phyloP scores from a whole-genome alignment of 1,284 basidiomycete genomes.

The Irpex rosettiformis region DNA sequence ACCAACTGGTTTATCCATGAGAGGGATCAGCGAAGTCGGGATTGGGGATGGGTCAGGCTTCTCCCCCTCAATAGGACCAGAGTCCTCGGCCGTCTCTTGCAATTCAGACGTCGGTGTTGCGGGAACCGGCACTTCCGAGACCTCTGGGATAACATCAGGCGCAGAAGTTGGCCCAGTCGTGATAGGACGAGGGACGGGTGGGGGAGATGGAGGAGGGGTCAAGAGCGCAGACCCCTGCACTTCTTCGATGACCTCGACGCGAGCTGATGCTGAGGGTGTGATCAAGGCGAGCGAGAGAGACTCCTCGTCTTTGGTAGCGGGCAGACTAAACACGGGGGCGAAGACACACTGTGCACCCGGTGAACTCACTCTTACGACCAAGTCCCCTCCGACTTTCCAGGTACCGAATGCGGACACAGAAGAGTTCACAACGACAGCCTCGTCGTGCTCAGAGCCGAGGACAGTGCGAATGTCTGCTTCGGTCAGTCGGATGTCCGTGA shows the following conservation, averaged over 20 bases:
- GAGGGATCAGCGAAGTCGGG: background rate
- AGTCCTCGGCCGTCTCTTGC: background rate
- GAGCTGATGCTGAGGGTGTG: slow-evolving; percentile 10
- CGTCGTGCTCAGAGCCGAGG: slow-evolving; percentile 1
- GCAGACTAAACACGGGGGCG: slow-evolving; percentile 14
- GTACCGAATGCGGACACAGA: slow-evolving; percentile 12
- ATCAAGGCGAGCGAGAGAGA: slow-evolving; percentile 13
- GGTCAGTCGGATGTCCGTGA: background rate
- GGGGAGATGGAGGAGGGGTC: slow-evolving; percentile 18
- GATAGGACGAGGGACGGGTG: background rate
- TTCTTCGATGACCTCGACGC: slow-evolving; percentile 8
- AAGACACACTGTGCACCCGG: slow-evolving; percentile 18
- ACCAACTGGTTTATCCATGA: background rate
- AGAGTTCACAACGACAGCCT: slow-evolving; percentile 17
- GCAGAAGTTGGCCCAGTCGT: background rate
- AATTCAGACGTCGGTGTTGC: background rate
- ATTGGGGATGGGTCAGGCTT: background rate
- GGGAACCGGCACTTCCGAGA: background rate
- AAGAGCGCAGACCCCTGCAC: slow-evolving; percentile 7
- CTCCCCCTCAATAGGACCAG: background rate
- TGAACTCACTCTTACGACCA: slow-evolving; percentile 10
- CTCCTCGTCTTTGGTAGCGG: slow-evolving; percentile 1
- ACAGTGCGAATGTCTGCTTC: background rate
- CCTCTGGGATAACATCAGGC: slow-evolving; percentile 4
- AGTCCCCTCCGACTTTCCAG: slow-evolving; percentile 4